Percentiles rank a stretch among this genome's conserved stretches.
phyloP scores from a whole-genome alignment of 345 rosid genomes.

The Noccaea caerulescens region DNA sequence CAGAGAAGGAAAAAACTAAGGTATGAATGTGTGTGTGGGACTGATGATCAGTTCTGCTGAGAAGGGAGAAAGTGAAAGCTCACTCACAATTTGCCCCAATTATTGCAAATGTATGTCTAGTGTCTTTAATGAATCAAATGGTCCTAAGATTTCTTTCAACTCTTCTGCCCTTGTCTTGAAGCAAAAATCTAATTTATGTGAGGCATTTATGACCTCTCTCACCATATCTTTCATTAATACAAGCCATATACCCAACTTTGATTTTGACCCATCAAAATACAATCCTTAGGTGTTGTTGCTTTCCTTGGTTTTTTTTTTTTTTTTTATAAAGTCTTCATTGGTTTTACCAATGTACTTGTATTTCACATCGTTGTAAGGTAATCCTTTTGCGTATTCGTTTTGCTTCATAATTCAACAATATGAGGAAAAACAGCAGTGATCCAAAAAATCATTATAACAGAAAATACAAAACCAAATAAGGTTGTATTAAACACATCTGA shows the following conservation, averaged over 20 bases:
- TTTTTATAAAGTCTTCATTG: too few relatives aligned
- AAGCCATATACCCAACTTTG: conserved; percentile 31
- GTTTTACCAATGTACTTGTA: too few relatives aligned
- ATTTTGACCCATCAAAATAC: conserved; percentile 16
- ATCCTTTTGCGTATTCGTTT: too few relatives aligned
- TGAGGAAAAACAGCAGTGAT: too few relatives aligned
- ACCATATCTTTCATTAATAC: background rate
- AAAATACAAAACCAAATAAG: too few relatives aligned
- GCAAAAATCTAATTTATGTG: conserved; percentile 23
- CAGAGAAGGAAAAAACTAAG: conserved; percentile 1
- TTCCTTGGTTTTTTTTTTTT: conserved; percentile 4
- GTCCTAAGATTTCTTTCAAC: conserved; percentile 25
- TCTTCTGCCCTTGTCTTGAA: conserved; percentile 35
- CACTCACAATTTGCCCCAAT: conserved; percentile 23
- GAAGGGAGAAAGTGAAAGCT: conserved; percentile 34
- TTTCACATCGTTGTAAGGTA: too few relatives aligned
- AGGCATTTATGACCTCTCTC: conserved; percentile 24
- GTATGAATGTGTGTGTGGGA: conserved; percentile 37
- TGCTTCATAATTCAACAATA: too few relatives aligned
- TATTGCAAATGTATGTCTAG: conserved; percentile 15
- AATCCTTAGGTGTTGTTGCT: conserved; percentile 19
- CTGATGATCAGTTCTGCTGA: conserved; percentile 7
- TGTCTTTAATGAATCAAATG: conserved; percentile 32
- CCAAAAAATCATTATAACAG: too few relatives aligned
- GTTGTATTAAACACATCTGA: too few relatives aligned